These are phyloP conservation scores for Fragaria ananassa DNA, from an alignment of 306 rosid genomes.

Conservation along the genomic window DNA sequence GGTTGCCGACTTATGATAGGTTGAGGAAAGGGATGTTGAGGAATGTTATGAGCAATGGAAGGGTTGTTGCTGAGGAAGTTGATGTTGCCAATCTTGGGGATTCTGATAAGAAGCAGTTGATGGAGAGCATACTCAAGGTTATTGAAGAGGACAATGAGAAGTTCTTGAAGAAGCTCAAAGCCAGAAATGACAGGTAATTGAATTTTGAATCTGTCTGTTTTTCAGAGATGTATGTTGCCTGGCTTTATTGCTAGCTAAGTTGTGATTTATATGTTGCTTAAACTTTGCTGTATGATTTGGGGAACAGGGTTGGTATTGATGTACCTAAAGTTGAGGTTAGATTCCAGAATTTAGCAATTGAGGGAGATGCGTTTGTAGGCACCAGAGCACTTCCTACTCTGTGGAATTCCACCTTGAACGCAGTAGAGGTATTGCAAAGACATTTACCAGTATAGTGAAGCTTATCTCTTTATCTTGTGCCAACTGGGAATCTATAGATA, in stretches of 20 bases:
- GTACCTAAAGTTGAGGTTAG: constrained; percentile 56
- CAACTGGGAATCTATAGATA: background rate
- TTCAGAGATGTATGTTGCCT: background rate
- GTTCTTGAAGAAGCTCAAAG: constrained; percentile 44
- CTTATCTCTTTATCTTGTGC: background rate
- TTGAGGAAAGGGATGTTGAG: constrained; percentile 56
- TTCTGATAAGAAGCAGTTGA: constrained; percentile 48
- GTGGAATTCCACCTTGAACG: constrained; percentile 45
- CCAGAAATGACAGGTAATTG: constrained; percentile 55
- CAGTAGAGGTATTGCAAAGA: constrained; percentile 43
- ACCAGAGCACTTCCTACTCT: constrained; percentile 61
- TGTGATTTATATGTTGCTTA: background rate
- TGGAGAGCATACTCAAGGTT: constrained; percentile 56
- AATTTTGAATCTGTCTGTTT: no score
- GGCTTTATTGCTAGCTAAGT: background rate
- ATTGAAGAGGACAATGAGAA: constrained; percentile 69
- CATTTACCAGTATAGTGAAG: background rate
- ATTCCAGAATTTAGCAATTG: constrained; percentile 48
- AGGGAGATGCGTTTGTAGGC: constrained; percentile 63
- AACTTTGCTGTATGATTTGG: background rate
- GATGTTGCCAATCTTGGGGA: constrained; percentile 55
- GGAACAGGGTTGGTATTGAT: constrained; percentile 59
- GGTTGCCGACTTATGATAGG: constrained; percentile 72
- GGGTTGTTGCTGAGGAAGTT: constrained; percentile 44
- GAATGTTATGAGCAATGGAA: constrained; percentile 52